Base-by-base conservation (phyloP, 1,139 yeast genomes). In the Blastobotrys malaysiensis region DNA sequence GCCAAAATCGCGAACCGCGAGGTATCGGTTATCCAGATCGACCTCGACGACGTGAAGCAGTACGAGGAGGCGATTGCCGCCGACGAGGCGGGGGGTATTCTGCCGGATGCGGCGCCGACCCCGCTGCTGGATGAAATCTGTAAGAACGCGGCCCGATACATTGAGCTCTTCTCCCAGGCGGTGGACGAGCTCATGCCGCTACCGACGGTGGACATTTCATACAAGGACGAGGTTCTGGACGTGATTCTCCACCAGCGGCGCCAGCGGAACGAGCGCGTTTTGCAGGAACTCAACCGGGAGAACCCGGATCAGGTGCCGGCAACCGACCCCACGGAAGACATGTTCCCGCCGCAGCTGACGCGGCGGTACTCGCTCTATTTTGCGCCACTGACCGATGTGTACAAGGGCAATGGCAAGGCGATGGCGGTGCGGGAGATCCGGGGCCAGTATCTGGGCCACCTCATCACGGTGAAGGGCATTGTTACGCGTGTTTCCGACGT, bases 401-500 rank as follows among this genome's bases (percentile, higher is more conserved):
- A 70, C 50, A 73, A 72, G 51, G 72, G 77, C 26, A 59, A 64
- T 13, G 72, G 76, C 45, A 83, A 83, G 66, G 82, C 95, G 1
- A 73, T 89, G 59, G 87, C 97, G 2, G 98, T 93, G 4, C 82
- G 99, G 69, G 93, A 90, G 63, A 85, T 93, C 58, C 86, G 84
- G 67, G 98, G 98, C 54, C 75, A 78, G 49, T 84, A 82, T 60
- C 79, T 95, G 52, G 99, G 99, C 46, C 84, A 86, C 63, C 79
- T 88, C 61, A 86, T 95, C 64, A 91, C 97, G 0, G 86, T 91
- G 4, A 77, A 97, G 62, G 99, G 99, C 52, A 93, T 95, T 61
- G 90, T 93, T 50, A 93, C 98, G 14, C 79, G 99, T 63, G 97
- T 91, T 2, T 86, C 96, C 1, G 99, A 95, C 69, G 99, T 95